These are phyloP conservation scores for Colletotrichum sp. DNA, from an alignment of 2,329 filamentous ascomycete genomes.

Conservation along the genomic window DNA sequence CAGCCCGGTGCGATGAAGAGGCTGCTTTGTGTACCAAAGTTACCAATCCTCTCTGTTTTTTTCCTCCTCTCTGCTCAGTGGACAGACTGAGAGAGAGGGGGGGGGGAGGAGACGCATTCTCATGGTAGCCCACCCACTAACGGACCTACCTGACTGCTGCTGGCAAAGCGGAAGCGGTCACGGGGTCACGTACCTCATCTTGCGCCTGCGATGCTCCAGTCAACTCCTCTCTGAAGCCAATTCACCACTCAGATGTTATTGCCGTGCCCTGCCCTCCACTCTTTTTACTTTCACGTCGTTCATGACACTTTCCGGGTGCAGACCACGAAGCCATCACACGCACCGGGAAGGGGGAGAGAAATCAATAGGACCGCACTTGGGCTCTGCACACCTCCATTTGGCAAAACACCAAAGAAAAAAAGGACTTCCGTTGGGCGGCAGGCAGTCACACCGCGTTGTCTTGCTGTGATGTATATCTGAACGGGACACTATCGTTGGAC, in stretches of 20 bases:
- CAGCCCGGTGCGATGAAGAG: background rate
- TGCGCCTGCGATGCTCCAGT: background rate
- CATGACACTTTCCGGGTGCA: slow-evolving; percentile 11
- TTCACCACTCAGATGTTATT: background rate
- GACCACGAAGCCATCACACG: slow-evolving; percentile 7
- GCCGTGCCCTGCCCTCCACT: background rate
- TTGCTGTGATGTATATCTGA: too few species aligned
- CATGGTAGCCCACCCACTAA: background rate
- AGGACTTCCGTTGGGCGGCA: background rate
- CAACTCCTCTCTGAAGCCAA: background rate
- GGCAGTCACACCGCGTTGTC: background rate
- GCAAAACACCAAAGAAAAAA: too few species aligned
- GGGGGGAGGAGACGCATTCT: background rate
- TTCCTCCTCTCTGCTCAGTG: too few species aligned
- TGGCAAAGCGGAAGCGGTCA: background rate
- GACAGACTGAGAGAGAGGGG: background rate
- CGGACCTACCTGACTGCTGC: background rate
- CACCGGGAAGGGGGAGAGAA: background rate
- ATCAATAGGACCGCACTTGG: background rate
- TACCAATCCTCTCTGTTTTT: background rate
- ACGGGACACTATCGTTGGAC: background rate
- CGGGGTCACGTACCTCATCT: background rate
- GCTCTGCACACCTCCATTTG: background rate
- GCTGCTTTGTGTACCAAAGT: background rate
- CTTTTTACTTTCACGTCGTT: slow-evolving; percentile 13